These are phyloP conservation scores for Suhomyces vadensis DNA, from an alignment of 805 yeast genomes.

Conservation along the genomic window DNA sequence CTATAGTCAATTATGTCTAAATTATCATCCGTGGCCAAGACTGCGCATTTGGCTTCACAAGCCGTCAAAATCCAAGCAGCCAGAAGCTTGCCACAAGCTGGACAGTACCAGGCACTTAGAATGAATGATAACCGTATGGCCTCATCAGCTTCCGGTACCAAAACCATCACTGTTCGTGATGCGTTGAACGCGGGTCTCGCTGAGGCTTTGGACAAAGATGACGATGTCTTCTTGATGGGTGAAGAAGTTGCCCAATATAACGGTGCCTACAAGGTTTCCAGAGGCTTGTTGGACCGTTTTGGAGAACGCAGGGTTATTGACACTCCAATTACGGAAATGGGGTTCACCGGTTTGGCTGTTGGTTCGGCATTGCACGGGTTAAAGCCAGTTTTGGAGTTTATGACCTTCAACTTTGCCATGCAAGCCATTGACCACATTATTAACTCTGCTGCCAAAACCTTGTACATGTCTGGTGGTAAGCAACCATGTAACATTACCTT, in stretches of 20 bases:
- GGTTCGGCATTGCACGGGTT: constrained; percentile 97
- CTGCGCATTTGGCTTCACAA: constrained; percentile 42
- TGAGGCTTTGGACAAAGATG: constrained; percentile 96
- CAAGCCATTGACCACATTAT: constrained; percentile 98
- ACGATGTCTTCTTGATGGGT: constrained; percentile 92
- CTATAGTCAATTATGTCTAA: constrained; percentile 13
- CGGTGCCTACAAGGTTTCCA: constrained; percentile 97
- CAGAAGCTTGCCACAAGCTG: constrained; percentile 27
- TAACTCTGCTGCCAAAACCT: constrained; percentile 98
- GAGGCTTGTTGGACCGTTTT: constrained; percentile 92
- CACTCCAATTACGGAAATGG: constrained; percentile 99
- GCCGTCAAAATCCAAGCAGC: constrained; percentile 29
- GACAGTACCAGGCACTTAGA: constrained; percentile 38
- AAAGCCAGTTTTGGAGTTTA: constrained; percentile 96
- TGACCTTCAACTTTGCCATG: constrained; percentile 99
- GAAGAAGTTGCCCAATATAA: constrained; percentile 99
- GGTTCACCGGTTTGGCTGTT: constrained; percentile 91
- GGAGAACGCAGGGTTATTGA: constrained; percentile 93
- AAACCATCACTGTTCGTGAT: constrained; percentile 88
- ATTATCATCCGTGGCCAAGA: constrained; percentile 42
- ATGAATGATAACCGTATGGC: constrained; percentile 38
- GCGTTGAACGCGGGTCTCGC: constrained; percentile 94
- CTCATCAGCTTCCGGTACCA: constrained; percentile 51
- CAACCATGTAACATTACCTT: constrained; percentile 96
- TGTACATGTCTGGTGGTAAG: constrained; percentile 98